These are phyloP conservation scores for Schizonepeta tenuifolia DNA, from an alignment of 257 asterid species.

Conservation along the genomic window DNA sequence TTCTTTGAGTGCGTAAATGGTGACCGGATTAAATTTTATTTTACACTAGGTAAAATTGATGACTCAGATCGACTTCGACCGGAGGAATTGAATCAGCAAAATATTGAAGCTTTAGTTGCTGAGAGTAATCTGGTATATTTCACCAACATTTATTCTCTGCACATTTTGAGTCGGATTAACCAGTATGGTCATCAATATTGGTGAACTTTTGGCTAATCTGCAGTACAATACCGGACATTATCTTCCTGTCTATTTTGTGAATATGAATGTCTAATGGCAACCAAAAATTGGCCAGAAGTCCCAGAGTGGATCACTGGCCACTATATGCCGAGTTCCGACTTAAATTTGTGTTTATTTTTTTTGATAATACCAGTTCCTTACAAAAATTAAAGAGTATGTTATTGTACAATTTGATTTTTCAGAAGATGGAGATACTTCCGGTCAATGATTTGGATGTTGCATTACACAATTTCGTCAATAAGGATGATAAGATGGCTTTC, in stretches of 20 bases:
- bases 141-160: slow-evolving; percentile 32
- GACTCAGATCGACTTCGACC: slow-evolving; percentile 93
- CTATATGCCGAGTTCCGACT: slow-evolving; percentile 10
- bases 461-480: slow-evolving; percentile 86
- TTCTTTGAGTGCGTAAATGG: slow-evolving; percentile 24
- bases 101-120: slow-evolving; percentile 97
- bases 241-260: slow-evolving; percentile 1
- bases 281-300: slow-evolving; percentile 6
- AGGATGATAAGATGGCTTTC: slow-evolving; percentile 96
- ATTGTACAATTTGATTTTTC: slow-evolving; percentile 32
- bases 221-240: slow-evolving; percentile 7
- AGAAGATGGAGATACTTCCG: slow-evolving; percentile 98
- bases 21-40: slow-evolving; percentile 25
- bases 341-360: neutral
- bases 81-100: slow-evolving; percentile 94
- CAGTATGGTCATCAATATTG: slow-evolving; percentile 26
- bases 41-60: slow-evolving; percentile 58
- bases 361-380: slow-evolving; percentile 11
- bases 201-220: slow-evolving; percentile 27
- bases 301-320: slow-evolving; percentile 15
- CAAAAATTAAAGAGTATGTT: slow-evolving; percentile 15
- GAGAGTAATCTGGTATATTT: slow-evolving; percentile 89
- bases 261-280: neutral
- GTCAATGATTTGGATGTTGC: slow-evolving; percentile 97
- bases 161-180: slow-evolving; percentile 20